Percentiles rank a stretch among this genome's conserved stretches.
These are phyloP conservation scores for Flaveria sonorensis DNA, from an alignment of 129 eudicot genomes.

Conservation along the genomic window DNA sequence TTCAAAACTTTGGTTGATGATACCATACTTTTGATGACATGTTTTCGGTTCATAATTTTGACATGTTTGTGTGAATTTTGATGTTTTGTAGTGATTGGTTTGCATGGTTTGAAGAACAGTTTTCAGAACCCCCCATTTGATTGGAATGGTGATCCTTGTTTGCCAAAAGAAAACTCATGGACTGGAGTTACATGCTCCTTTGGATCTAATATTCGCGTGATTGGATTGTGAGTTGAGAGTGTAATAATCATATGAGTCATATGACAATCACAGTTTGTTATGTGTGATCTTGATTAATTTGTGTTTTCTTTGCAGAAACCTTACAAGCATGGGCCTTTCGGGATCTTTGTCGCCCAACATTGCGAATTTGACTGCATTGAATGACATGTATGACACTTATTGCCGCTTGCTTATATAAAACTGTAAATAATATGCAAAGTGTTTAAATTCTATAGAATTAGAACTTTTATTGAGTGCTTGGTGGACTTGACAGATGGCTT, in stretches of 20 bases:
- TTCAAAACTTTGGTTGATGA: neutral
- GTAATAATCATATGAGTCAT: neutral
- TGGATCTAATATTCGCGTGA: constrained; percentile 65
- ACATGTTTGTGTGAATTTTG: neutral
- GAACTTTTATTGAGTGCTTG: constrained; percentile 25
- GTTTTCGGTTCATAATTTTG: neutral
- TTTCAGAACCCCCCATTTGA: constrained; percentile 82
- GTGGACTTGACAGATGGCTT: constrained; percentile 58
- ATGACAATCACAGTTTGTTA: neutral
- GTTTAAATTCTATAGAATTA: neutral
- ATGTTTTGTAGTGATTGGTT: constrained; percentile 52
- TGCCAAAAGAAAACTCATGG: constrained; percentile 80
- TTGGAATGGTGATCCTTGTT: constrained; percentile 98
- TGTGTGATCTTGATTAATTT: constrained; percentile 4
- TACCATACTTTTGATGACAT: constrained; percentile 1
- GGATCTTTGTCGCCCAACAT: constrained; percentile 70
- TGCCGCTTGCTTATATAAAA: neutral
- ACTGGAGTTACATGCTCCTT: constrained; percentile 76
- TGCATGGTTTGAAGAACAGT: constrained; percentile 57
- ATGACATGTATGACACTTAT: constrained; percentile 50
- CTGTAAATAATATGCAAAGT: neutral
- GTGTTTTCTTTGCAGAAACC: constrained; percentile 49
- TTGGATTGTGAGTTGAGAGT: constrained; percentile 62
- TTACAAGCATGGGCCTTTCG: constrained; percentile 63
- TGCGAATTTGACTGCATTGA: constrained; percentile 66